Evolutionary conservation across 768 basidiomycete genomes (phyloP).

Genomic region (Boletus insuetus): DNA sequence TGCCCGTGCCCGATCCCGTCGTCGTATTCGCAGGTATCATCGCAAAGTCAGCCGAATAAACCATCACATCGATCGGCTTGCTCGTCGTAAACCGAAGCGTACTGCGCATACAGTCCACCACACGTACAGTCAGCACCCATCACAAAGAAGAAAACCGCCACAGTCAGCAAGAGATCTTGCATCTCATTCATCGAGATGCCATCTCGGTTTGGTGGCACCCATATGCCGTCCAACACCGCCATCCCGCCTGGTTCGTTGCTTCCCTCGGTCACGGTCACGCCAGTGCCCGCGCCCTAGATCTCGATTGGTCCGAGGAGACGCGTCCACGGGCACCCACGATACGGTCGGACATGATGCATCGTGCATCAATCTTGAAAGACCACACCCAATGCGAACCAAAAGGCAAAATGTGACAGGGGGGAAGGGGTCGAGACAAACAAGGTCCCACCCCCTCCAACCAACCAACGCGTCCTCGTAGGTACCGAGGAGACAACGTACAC

Average conservation of each 20-base stretch:
- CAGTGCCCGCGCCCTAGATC: conserved; percentile 2
- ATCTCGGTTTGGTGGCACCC: not conserved
- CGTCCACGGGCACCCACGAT: conserved; percentile 7
- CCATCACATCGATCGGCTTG: conserved; percentile 23
- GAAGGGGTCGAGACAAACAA: not conserved
- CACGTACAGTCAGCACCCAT: not conserved
- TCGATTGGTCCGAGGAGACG: conserved; percentile 18
- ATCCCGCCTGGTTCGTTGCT: conserved; percentile 6
- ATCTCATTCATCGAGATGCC: conserved; percentile 6
- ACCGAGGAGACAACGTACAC: no score
- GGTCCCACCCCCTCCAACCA: no score
- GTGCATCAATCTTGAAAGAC: no score
- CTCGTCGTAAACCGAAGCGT: conserved; percentile 34
- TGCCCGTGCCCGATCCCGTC: not conserved
- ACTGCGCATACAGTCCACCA: conserved; percentile 4
- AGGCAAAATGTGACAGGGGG: not conserved
- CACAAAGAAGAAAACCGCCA: not conserved
- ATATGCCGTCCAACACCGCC: conserved; percentile 6
- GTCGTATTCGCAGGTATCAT: conserved; percentile 31
- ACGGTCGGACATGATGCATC: not conserved
- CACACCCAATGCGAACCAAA: not conserved
- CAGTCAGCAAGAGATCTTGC: conserved; percentile 8
- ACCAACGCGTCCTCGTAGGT: no score
- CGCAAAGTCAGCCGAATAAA: conserved; percentile 53
- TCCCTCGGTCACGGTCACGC: conserved; percentile 8